Conservation (phyloP, 2,329 filamentous ascomycete species). For the Incumbomyces lentus region DNA sequence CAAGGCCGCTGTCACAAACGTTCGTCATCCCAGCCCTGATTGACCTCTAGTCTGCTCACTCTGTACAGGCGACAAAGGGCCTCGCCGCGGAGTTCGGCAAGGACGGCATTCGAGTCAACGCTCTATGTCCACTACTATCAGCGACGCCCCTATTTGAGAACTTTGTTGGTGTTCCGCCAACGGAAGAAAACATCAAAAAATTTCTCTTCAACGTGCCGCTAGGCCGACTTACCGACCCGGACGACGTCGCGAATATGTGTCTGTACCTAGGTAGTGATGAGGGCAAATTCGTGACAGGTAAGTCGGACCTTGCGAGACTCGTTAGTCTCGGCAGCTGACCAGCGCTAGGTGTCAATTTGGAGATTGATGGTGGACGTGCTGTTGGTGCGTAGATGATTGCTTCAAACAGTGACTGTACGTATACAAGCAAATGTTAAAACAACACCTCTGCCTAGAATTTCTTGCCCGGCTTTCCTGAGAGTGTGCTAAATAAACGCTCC, state of each 20-base stretch:
- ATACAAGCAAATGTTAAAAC: too few species aligned
- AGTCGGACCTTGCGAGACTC: not conserved
- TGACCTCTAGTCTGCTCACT: not conserved
- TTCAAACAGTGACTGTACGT: too few species aligned
- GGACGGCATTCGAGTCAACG: conserved; percentile 41
- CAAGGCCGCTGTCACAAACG: conserved; percentile 36
- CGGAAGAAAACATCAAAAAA: conserved; percentile 34
- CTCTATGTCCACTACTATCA: conserved; percentile 54
- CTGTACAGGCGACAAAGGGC: conserved; percentile 44
- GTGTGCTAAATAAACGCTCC: too few species aligned
- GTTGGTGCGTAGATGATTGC: conserved; percentile 1
- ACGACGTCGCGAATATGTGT: conserved; percentile 60
- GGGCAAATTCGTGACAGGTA: conserved; percentile 6
- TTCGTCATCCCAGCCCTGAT: conserved; percentile 16
- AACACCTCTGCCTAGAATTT: too few species aligned
- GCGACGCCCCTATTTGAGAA: conserved; percentile 50
- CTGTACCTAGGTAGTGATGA: conserved; percentile 45
- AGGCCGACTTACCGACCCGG: conserved; percentile 33
- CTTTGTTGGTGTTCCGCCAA: conserved; percentile 33
- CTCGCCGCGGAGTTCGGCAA: conserved; percentile 40
- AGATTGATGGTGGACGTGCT: conserved; percentile 7
- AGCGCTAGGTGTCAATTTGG: not conserved
- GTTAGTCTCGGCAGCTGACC: not conserved
- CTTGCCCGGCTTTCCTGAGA: too few species aligned
- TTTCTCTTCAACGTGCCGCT: conserved; percentile 37